phyloP scores from a whole-genome alignment of 2,329 filamentous ascomycete genomes.

The Orbilia oligospora region DNA sequence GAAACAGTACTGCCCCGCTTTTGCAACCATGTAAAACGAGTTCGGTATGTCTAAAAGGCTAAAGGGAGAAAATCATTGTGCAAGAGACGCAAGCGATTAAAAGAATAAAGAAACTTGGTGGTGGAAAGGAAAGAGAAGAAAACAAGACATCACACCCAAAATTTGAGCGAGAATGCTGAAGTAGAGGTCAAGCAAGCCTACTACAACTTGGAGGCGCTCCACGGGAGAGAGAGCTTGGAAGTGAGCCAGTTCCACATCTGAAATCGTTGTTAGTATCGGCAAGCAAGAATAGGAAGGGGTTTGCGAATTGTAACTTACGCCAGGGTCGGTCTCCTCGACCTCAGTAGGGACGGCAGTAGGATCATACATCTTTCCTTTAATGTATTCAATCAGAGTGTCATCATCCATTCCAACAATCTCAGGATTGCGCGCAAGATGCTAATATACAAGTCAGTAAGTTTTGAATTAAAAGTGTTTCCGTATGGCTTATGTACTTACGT shows the following conservation, averaged over 20 bases:
- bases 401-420: conserved; percentile 63
- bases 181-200: conserved; percentile 21
- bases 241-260: conserved; percentile 60
- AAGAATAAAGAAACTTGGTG: conserved; percentile 13
- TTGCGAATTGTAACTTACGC: conserved; percentile 36
- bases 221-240: conserved; percentile 58
- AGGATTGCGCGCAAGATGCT: conserved; percentile 64
- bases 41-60: conserved; percentile 45
- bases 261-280: conserved; percentile 17
- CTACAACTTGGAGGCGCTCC: conserved; percentile 59
- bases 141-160: not conserved
- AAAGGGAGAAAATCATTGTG: conserved; percentile 9
- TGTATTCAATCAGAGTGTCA: conserved; percentile 62
- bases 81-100: conserved; percentile 26
- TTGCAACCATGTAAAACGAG: conserved; percentile 46
- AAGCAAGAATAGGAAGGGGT: not conserved
- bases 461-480: not conserved
- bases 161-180: not conserved
- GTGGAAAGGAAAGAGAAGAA: not conserved
- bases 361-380: conserved; percentile 64
- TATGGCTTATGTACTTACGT: conserved; percentile 67
- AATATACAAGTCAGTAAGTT: conserved; percentile 33
- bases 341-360: conserved; percentile 59
- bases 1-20: conserved; percentile 29
- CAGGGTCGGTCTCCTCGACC: conserved; percentile 44